Evolutionary conservation across 2,329 filamentous ascomycete species (phyloP).

Genomic region (Epichloe sibirici): DNA sequence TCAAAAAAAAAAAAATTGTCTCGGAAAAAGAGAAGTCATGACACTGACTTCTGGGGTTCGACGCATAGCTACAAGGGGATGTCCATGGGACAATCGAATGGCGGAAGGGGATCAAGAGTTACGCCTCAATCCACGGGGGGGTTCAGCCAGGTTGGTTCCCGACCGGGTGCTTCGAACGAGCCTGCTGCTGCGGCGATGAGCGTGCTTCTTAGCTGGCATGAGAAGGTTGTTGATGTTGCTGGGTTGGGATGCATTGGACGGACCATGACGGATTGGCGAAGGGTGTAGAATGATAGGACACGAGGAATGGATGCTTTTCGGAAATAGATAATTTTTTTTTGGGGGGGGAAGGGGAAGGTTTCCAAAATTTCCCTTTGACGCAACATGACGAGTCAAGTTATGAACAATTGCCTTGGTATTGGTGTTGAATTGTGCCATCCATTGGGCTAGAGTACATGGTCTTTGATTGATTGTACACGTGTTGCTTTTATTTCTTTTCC

Average conservation of each 20-base stretch:
- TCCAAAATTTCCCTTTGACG: neutral
- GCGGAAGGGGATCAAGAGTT: constrained; percentile 20
- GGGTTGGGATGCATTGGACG: constrained; percentile 84
- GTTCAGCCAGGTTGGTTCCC: constrained; percentile 69
- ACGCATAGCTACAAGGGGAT: constrained; percentile 75
- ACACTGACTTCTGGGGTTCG: neutral
- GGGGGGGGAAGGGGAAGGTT: too few species aligned
- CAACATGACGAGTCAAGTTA: neutral
- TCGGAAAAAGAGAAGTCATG: neutral
- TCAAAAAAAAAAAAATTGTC: neutral
- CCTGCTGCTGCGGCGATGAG: constrained; percentile 86
- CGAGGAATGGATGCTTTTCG: neutral
- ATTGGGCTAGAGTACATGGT: neutral
- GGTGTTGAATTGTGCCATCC: neutral
- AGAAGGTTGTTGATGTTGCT: constrained; percentile 92
- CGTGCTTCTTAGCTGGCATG: constrained; percentile 94
- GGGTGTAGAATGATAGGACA: constrained; percentile 30
- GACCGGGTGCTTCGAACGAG: constrained; percentile 43
- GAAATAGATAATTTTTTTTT: neutral
- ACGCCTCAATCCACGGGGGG: constrained; percentile 60
- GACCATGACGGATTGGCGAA: constrained; percentile 92
- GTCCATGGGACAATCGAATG: constrained; percentile 36
- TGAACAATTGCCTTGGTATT: neutral
- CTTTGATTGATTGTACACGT: neutral
- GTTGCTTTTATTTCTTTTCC: constrained; percentile 28